Evolutionary conservation across 164 flowering plant genomes (phyloP).

Genomic region (Stephania cephalantha): DNA sequence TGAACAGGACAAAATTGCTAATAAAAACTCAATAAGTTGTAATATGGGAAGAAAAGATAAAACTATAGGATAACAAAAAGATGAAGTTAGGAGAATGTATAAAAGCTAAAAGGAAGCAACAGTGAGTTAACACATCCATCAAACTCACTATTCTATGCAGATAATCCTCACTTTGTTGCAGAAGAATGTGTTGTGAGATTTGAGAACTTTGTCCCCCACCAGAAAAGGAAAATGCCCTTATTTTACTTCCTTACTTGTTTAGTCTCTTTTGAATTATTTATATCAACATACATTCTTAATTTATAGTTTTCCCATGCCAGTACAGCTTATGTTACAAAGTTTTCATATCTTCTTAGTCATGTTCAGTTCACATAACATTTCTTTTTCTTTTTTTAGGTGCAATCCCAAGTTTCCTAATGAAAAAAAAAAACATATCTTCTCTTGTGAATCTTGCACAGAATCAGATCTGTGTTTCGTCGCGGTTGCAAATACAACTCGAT

Average conservation of each 20-base stretch:
- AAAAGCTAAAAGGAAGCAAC: neutral
- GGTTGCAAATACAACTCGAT: neutral
- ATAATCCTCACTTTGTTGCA: neutral
- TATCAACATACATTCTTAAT: neutral
- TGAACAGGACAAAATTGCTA: neutral
- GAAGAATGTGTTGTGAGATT: neutral
- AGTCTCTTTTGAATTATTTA: neutral
- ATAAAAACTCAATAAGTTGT: neutral
- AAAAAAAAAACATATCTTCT: too few relatives aligned
- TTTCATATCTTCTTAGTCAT: neutral
- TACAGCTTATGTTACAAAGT: neutral
- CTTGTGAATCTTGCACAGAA: neutral
- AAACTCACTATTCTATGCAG: neutral
- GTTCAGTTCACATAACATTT: neutral
- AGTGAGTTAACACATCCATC: too few relatives aligned
- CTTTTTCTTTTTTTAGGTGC: neutral
- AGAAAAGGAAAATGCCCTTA: neutral
- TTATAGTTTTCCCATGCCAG: neutral
- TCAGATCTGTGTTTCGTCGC: neutral
- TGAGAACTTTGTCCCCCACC: neutral
- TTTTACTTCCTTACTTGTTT: too few relatives aligned
- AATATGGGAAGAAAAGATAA: neutral
- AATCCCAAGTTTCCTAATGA: too few relatives aligned
- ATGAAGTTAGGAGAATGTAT: constrained; percentile 1
- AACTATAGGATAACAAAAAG: neutral